Evolutionary conservation across 345 rosid genomes (phyloP).

Genomic region (Hirschfeldia incana): DNA sequence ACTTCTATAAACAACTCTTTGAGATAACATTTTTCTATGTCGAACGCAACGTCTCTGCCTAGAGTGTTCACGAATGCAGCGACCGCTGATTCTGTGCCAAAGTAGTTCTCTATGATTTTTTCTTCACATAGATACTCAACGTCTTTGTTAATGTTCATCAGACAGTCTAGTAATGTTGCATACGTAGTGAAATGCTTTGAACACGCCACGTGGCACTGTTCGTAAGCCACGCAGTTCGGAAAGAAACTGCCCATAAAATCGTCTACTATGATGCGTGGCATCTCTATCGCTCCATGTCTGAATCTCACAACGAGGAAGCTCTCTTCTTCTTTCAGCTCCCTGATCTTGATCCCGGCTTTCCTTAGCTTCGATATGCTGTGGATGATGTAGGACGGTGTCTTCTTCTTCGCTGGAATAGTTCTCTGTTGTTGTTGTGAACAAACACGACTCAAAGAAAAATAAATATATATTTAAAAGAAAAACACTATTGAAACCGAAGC

Average conservation of each 20-base stretch:
- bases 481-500: neutral
- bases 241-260: slow-evolving; percentile 73
- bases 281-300: slow-evolving; percentile 56
- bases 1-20: slow-evolving; percentile 52
- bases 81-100: slow-evolving; percentile 68
- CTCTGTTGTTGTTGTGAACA: neutral
- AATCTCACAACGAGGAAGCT: slow-evolving; percentile 66
- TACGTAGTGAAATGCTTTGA: slow-evolving; percentile 72
- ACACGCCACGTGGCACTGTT: slow-evolving; percentile 63
- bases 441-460: neutral
- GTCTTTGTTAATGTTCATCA: slow-evolving; percentile 60
- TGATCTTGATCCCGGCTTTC: slow-evolving; percentile 56
- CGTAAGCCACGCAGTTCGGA: slow-evolving; percentile 73
- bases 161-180: slow-evolving; percentile 63
- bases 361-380: slow-evolving; percentile 71
- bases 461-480: neutral
- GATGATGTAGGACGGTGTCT: slow-evolving; percentile 45
- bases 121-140: slow-evolving; percentile 63
- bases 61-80: slow-evolving; percentile 56
- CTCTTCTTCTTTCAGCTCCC: slow-evolving; percentile 34
- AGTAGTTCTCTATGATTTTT: slow-evolving; percentile 63
- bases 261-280: slow-evolving; percentile 69
- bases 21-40: slow-evolving; percentile 56
- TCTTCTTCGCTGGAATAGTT: slow-evolving; percentile 3
- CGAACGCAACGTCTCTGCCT: slow-evolving; percentile 80